A percentile compares a stretch with the other conserved stretches of the same genome.
Conservation (phyloP, 2,329 filamentous ascomycete genomes). For the Xylariaceae sp. region DNA sequence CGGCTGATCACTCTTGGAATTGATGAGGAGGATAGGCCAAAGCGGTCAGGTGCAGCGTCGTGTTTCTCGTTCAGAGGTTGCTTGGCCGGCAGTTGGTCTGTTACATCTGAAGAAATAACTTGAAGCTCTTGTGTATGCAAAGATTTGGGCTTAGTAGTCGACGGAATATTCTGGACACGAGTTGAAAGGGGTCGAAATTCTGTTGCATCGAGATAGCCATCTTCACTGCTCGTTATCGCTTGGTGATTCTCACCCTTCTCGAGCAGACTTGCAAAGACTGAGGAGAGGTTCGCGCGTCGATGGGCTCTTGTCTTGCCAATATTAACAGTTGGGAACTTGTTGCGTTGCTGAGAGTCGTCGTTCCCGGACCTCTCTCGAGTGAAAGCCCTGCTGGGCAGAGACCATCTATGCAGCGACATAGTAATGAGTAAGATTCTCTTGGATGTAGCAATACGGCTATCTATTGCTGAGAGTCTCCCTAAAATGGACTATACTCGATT, state of each 20-base stretch:
- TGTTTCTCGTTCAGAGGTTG: neutral
- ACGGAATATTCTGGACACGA: slow-evolving; percentile 12
- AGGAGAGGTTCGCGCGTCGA: slow-evolving; percentile 18
- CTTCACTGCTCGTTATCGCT: neutral
- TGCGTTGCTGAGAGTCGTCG: slow-evolving; percentile 1
- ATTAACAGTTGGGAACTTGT: slow-evolving; percentile 17
- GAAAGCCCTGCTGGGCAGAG: slow-evolving; percentile 21
- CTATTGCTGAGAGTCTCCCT: slow-evolving; percentile 4
- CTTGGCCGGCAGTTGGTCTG: neutral
- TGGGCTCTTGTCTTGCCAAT: slow-evolving; percentile 8
- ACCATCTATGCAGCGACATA: slow-evolving; percentile 27
- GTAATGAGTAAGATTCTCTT: slow-evolving; percentile 8
- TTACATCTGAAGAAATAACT: neutral
- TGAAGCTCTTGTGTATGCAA: neutral
- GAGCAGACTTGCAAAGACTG: slow-evolving; percentile 18
- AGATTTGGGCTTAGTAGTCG: neutral
- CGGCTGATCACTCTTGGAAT: neutral
- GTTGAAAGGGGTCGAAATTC: slow-evolving; percentile 7
- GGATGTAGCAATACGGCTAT: slow-evolving; percentile 16
- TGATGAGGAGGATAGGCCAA: neutral
- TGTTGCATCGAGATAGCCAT: neutral
- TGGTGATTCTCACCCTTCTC: slow-evolving; percentile 21
- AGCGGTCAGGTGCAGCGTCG: neutral
- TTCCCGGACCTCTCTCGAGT: slow-evolving; percentile 17
- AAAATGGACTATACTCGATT: slow-evolving; percentile 6